Evolutionary conservation across 2,329 filamentous ascomycete species (phyloP).

Genomic region (Elsinoe arachidis): DNA sequence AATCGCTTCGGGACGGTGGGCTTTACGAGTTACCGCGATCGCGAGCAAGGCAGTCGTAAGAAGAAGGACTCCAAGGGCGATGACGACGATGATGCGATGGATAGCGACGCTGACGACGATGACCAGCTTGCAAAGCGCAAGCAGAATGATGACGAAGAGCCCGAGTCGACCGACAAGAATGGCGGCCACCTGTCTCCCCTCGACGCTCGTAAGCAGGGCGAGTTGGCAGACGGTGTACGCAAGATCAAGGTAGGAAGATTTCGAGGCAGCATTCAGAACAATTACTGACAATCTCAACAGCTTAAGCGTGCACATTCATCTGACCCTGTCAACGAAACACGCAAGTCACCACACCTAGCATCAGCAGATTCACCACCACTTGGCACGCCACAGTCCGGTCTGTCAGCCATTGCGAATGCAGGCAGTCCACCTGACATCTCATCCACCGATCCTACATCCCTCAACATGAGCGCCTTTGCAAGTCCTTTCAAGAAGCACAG

Average conservation of each 20-base stretch:
- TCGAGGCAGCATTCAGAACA: neutral
- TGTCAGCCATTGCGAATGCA: constrained; percentile 24
- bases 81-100: constrained; percentile 52
- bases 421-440: constrained; percentile 22
- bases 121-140: constrained; percentile 58
- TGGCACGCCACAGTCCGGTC: constrained; percentile 31
- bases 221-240: constrained; percentile 71
- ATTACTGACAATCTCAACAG: constrained; percentile 34
- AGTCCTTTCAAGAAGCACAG: constrained; percentile 71
- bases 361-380: constrained; percentile 33
- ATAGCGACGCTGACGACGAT: constrained; percentile 62
- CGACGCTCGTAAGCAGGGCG: constrained; percentile 62
- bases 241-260: constrained; percentile 59
- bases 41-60: constrained; percentile 48
- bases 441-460: constrained; percentile 22
- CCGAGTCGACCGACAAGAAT: constrained; percentile 54
- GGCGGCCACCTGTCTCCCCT: constrained; percentile 54
- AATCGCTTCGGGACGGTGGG: constrained; percentile 77
- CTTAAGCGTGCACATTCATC: constrained; percentile 71
- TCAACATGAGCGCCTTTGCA: constrained; percentile 47
- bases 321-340: constrained; percentile 32
- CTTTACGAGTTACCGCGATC: constrained; percentile 75
- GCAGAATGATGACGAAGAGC: constrained; percentile 49
- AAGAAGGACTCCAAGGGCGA: constrained; percentile 41
- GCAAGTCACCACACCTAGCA: constrained; percentile 32